Evolutionary conservation across 192 early-diverging fungal genomes (phyloP), one percentile per base, ranked within the genome.

Genomic region (Jimgerdemannia lactiflua): DNA sequence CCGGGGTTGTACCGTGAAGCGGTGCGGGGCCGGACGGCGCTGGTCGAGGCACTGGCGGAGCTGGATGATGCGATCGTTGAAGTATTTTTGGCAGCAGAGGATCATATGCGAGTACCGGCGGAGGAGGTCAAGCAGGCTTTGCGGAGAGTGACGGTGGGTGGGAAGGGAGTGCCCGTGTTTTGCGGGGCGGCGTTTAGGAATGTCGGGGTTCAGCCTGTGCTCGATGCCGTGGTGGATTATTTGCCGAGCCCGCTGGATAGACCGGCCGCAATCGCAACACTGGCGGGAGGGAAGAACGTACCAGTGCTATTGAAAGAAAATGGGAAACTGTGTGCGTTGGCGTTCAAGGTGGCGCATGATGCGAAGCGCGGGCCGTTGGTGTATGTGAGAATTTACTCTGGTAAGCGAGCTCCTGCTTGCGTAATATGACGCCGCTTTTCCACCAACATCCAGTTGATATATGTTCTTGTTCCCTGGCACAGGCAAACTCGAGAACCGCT

Each of bases 321-420:
- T 41, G 91, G 88, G 3, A 81, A 84, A 29, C 87, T 97, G 3
- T 90, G 94, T 71, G 97, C 95, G 3, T 82, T 99, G 70, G 97
- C 97, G 0, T 99, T 99, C 86, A 99, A 99, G 74, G 95, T 99
- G 1, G 83, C 92, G 1, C 91, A 94, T 65, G 95, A 98, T 77
- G 79, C 89, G 10, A 86, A 91, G 69, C 89, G 95, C n/a, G 97
- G 96, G 3, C 89, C 94, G 17, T 85, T 98, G 85, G 94, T 96
- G 8, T 99, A 92, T 85, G 93, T 98, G 39, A 86, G 96, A 1
- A 93, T 97, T 3, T 98, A 97, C 75, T 89, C 94, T 2, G 96
- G 93, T 41, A 81, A 73, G 71, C 14, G 40, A 39, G 29, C 29
- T 29, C 29, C 29, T 29, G 29, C 1, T 29, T 29, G 29, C 29